phyloP scores from a whole-genome alignment of 352 stramenopile genomes.

The Pythium aristosporum region DNA sequence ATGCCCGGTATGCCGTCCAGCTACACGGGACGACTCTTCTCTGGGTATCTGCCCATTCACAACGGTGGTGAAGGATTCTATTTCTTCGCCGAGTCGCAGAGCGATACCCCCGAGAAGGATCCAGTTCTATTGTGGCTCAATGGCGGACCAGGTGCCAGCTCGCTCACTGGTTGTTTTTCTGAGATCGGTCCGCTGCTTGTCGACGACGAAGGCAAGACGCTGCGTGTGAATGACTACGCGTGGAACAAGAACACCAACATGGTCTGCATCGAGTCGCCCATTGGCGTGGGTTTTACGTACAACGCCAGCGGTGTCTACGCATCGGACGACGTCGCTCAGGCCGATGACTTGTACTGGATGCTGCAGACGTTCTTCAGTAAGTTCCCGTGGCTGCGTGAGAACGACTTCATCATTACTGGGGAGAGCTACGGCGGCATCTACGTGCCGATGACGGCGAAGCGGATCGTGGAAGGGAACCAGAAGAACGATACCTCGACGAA shows the following conservation, averaged over 20 bases:
- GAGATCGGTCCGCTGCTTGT: constrained; percentile 73
- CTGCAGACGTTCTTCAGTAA: constrained; percentile 69
- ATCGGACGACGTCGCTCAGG: constrained; percentile 64
- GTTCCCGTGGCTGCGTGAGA: constrained; percentile 69
- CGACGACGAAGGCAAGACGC: constrained; percentile 41
- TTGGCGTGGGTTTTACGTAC: constrained; percentile 69
- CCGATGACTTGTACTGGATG: constrained; percentile 56
- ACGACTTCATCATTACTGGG: constrained; percentile 82
- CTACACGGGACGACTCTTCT: constrained; percentile 40
- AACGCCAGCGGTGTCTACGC: constrained; percentile 61
- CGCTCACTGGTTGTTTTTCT: constrained; percentile 56
- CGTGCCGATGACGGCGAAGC: constrained; percentile 55
- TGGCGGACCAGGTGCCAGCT: constrained; percentile 59
- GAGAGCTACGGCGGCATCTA: constrained; percentile 86
- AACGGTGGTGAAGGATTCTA: constrained; percentile 68
- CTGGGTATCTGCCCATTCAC: constrained; percentile 49
- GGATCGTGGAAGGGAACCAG: constrained; percentile 54
- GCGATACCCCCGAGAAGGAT: constrained; percentile 27
- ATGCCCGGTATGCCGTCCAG: constrained; percentile 14
- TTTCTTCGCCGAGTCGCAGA: constrained; percentile 69
- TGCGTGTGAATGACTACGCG: constrained; percentile 48
- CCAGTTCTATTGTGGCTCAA: constrained; percentile 72
- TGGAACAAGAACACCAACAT: constrained; percentile 63
- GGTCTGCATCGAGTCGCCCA: constrained; percentile 60
- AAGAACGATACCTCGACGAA: constrained; percentile 16